Evolutionary conservation across 306 rosid species (phyloP).

Genomic region (Ochetophila trinervis): DNA sequence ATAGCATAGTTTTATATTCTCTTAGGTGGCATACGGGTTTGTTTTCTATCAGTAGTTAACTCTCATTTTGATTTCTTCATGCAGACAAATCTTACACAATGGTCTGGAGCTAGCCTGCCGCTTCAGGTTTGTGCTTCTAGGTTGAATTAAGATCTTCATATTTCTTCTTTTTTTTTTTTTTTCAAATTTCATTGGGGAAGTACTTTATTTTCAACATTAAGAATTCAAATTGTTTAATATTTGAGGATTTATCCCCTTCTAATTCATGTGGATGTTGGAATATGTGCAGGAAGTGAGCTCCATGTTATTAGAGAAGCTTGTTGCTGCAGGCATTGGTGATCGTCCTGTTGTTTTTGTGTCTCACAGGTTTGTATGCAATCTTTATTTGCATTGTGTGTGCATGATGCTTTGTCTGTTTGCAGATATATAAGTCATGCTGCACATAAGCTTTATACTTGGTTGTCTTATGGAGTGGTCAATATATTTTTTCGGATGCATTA

Average conservation of each 20-base stretch:
- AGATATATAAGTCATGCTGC: background rate
- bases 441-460: background rate
- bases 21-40: constrained; percentile 1
- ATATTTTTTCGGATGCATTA: background rate
- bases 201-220: background rate
- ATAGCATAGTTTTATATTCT: background rate
- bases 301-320: constrained; percentile 83
- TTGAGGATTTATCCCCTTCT: background rate
- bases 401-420: background rate
- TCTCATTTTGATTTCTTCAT: constrained; percentile 28
- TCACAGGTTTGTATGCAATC: constrained; percentile 59
- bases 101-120: constrained; percentile 99
- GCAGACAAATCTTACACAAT: constrained; percentile 92
- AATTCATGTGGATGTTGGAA: constrained; percentile 12
- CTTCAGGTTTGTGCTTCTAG: constrained; percentile 66
- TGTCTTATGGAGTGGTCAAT: background rate
- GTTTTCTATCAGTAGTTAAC: constrained; percentile 33
- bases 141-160: background rate
- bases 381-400: constrained; percentile 2
- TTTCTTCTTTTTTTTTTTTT: background rate
- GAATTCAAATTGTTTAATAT: background rate
- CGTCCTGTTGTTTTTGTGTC: constrained; percentile 91
- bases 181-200: background rate
- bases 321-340: constrained; percentile 90
- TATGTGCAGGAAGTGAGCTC: constrained; percentile 90